A percentile compares a stretch with the other conserved stretches of the same genome.
Conservation (phyloP, 2,329 filamentous ascomycete genomes). For the Paraconiothyrium brasiliense region DNA sequence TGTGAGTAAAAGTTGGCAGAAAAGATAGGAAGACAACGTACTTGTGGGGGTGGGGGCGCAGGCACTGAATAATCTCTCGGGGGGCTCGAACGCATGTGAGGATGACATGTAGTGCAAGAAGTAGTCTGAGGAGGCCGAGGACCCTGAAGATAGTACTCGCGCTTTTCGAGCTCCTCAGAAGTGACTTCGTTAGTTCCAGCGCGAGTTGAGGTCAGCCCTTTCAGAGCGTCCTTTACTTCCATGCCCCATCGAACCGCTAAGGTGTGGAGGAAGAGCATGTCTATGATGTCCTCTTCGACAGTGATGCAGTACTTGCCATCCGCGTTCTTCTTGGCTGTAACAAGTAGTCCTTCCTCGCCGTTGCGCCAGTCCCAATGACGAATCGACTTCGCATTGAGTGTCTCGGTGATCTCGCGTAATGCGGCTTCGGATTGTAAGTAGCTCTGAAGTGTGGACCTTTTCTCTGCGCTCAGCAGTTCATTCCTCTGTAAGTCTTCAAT, state of each 20-base stretch:
- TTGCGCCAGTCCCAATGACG: conserved; percentile 39
- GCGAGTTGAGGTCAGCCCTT: conserved; percentile 6
- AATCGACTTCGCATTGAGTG: conserved; percentile 35
- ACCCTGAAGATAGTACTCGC: conserved; percentile 32
- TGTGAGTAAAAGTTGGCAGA: neutral
- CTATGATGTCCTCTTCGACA: conserved; percentile 39
- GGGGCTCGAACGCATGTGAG: conserved; percentile 6
- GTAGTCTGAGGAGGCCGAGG: conserved; percentile 9
- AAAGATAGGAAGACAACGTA: neutral
- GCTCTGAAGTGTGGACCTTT: conserved; percentile 41
- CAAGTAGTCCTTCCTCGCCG: conserved; percentile 30
- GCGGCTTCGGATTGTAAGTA: conserved; percentile 37
- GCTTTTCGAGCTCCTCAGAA: conserved; percentile 22
- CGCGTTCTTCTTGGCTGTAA: conserved; percentile 31
- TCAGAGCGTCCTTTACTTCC: conserved; percentile 29
- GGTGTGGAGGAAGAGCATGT: conserved; percentile 39
- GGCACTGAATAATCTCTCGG: neutral
- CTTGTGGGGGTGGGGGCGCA: conserved; percentile 9
- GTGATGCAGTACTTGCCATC: conserved; percentile 36
- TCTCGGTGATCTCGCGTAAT: conserved; percentile 33
- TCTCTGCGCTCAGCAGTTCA: conserved; percentile 61
- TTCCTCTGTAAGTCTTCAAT: conserved; percentile 61
- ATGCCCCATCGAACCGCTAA: conserved; percentile 32
- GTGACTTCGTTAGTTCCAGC: conserved; percentile 10
- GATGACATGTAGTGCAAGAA: conserved; percentile 25